Conservation (phyloP, 352 stramenopile genomes). For the Saprolegnia diclina region DNA sequence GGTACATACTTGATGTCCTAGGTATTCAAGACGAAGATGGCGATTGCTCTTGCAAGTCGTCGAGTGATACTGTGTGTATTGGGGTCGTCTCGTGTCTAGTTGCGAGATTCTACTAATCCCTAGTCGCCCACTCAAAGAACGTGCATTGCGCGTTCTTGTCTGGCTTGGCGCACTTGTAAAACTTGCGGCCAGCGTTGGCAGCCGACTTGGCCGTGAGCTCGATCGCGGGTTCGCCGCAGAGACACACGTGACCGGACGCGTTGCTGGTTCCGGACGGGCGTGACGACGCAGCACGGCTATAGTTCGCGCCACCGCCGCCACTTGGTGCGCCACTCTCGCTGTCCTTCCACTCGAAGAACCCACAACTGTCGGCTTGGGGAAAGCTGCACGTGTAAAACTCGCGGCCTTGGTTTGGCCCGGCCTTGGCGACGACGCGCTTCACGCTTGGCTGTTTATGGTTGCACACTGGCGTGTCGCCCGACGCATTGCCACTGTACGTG, state of each 20-base stretch:
- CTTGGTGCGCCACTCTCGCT: constrained; percentile 35
- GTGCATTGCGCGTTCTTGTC: constrained; percentile 73
- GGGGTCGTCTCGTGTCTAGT: too few relatives aligned
- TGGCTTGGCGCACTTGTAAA: constrained; percentile 88
- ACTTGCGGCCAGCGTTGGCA: constrained; percentile 87
- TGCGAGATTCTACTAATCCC: too few relatives aligned
- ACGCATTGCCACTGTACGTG: not conserved
- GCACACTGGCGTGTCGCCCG: constrained; percentile 34
- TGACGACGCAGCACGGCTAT: not conserved
- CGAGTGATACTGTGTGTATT: too few relatives aligned
- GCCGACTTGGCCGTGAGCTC: constrained; percentile 64
- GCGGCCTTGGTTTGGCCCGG: constrained; percentile 78
- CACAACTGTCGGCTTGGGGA: constrained; percentile 65
- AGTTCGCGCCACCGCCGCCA: not conserved
- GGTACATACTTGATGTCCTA: too few relatives aligned
- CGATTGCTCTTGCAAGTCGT: too few relatives aligned
- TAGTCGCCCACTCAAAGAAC: constrained; percentile 91
- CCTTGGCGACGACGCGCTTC: constrained; percentile 42
- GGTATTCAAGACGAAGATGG: too few relatives aligned
- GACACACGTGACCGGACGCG: constrained; percentile 32
- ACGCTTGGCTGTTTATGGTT: constrained; percentile 44
- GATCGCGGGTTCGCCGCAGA: constrained; percentile 39
- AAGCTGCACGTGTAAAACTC: constrained; percentile 90
- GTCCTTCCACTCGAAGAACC: constrained; percentile 91
- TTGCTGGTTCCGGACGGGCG: not conserved